Conservation (phyloP, 108 stramenopile species). For the Nitzschia sp. region DNA sequence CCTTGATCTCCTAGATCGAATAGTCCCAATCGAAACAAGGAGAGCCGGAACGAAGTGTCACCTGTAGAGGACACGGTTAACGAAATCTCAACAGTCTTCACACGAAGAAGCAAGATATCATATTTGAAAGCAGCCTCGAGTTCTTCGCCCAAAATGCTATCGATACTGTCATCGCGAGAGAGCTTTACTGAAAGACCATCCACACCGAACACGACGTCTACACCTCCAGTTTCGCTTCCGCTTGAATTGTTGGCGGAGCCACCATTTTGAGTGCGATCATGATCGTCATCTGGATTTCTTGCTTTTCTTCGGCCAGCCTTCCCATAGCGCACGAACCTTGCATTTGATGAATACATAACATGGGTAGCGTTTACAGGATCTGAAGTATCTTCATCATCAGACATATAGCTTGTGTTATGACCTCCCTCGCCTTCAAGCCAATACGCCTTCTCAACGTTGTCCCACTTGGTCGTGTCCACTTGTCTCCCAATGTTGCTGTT, state of each 20-base stretch:
- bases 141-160: conserved; percentile 28
- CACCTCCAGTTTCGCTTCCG: conserved; percentile 2
- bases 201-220: conserved; percentile 47
- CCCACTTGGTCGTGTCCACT: conserved; percentile 57
- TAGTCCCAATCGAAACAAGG: conserved; percentile 46
- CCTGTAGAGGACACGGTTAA: conserved; percentile 19
- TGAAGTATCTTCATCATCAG: not conserved
- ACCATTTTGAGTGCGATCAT: not conserved
- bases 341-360: conserved; percentile 52
- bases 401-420: not conserved
- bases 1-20: conserved; percentile 65
- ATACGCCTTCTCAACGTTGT: conserved; percentile 66
- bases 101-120: conserved; percentile 44
- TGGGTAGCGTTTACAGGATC: conserved; percentile 4
- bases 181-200: conserved; percentile 48
- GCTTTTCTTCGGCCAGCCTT: conserved; percentile 29
- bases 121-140: conserved; percentile 40
- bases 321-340: conserved; percentile 62
- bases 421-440: conserved; percentile 37
- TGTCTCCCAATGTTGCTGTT: conserved; percentile 47
- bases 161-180: conserved; percentile 49
- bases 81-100: conserved; percentile 36
- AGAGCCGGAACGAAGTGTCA: conserved; percentile 37
- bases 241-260: not conserved
- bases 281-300: too few relatives aligned